These are phyloP conservation scores for Rhodosporidiobolus odoratus DNA, from an alignment of 768 basidiomycete species.

Conservation along the genomic window DNA sequence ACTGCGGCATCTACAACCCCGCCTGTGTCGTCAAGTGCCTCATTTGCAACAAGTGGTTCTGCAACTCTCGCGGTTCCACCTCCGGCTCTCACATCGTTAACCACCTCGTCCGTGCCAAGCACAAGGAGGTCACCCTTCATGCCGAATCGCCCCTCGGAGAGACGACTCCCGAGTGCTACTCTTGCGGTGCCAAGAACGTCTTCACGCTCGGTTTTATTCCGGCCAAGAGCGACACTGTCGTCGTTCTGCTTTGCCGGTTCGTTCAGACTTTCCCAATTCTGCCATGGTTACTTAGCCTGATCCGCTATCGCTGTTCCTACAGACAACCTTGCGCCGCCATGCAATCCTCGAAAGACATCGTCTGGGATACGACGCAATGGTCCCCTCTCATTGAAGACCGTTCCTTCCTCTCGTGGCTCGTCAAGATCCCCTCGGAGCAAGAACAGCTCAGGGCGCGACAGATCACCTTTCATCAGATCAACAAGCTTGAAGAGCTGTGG, in stretches of 20 bases:
- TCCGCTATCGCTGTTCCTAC: slow-evolving; percentile 16
- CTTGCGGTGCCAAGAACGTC: slow-evolving; percentile 98
- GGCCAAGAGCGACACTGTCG: slow-evolving; percentile 97
- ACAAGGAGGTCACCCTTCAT: slow-evolving; percentile 96
- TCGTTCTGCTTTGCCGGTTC: slow-evolving; percentile 90
- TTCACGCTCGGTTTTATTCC: slow-evolving; percentile 99
- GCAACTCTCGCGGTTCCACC: slow-evolving; percentile 95
- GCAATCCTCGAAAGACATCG: slow-evolving; percentile 82
- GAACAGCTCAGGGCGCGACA: slow-evolving; percentile 94
- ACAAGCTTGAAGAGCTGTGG: slow-evolving; percentile 95
- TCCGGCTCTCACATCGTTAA: slow-evolving; percentile 94
- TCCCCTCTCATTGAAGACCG: slow-evolving; percentile 97
- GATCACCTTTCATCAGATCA: slow-evolving; percentile 94
- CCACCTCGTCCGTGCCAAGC: slow-evolving; percentile 96
- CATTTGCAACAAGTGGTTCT: slow-evolving; percentile 92
- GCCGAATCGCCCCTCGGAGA: slow-evolving; percentile 92
- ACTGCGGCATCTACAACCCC: slow-evolving; percentile 96
- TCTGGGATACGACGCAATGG: slow-evolving; percentile 97
- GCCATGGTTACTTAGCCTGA: neutral
- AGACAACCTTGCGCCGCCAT: slow-evolving; percentile 98
- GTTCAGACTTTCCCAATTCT: slow-evolving; percentile 43
- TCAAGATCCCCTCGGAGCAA: slow-evolving; percentile 91
- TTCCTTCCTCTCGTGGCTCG: slow-evolving; percentile 97
- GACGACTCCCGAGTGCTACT: slow-evolving; percentile 97
- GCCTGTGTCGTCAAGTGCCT: slow-evolving; percentile 95